Evolutionary conservation across 108 stramenopile genomes (phyloP), one percentile per base, ranked within the genome.

Genomic region (Mediolabrus comicus): DNA sequence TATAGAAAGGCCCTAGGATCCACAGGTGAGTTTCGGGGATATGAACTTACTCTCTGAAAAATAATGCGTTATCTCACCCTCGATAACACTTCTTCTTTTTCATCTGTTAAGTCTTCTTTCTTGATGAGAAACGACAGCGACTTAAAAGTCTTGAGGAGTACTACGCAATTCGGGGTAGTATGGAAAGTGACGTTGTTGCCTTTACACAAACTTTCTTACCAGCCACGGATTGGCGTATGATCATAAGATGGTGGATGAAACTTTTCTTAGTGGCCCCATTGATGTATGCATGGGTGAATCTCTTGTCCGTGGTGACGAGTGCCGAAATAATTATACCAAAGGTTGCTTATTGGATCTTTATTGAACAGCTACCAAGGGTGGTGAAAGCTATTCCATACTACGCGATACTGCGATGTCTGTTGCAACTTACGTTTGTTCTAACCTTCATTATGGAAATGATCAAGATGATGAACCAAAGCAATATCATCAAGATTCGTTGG

Each of bases 71-170:
- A n/a, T n/a, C n/a, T n/a, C n/a, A n/a, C n/a, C n/a, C n/a, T n/a
- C n/a, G n/a, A n/a, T n/a, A n/a, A n/a, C n/a, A n/a, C n/a, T n/a
- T n/a, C n/a, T n/a, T n/a, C n/a, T n/a, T n/a, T n/a, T n/a, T n/a
- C n/a, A n/a, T n/a, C n/a, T n/a, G n/a, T n/a, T n/a, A n/a, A n/a
- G 68, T 32, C 2, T 59, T 26, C 41, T 69, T 69, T 16, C 17
- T 49, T 26, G 68, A 69, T 19, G 26, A 51, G 46, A 69, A 32
- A 43, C 33, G 68, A 1, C 43, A 60, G 30, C 56, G 46, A 13
- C 22, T 69, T 6, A 69, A 69, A 33, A 43, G 41, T 17, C 68
- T 69, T 14, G 68, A 69, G 51, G 68, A 69, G 32, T 69, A 69
- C 43, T 69, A 69, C 38, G 33, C 26, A 29, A 46, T 69, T 25